Base-by-base conservation (phyloP, 331 rosid genomes). In the Prunus yedoensis region DNA sequence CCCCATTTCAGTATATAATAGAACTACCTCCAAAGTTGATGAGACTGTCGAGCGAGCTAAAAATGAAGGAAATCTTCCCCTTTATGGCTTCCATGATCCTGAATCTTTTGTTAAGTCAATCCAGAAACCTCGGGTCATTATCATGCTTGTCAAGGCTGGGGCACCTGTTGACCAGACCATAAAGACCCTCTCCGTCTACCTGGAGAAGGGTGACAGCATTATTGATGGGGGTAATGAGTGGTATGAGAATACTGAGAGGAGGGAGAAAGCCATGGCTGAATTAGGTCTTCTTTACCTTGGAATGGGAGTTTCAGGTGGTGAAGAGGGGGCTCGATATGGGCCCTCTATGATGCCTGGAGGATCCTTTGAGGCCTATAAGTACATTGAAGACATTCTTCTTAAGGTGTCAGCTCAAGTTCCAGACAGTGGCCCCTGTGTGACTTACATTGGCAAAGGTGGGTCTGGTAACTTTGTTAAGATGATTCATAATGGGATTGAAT, bases 321-420 rank as follows among this genome's bases (percentile, higher is more conserved):
- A 91, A 82, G 97, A 91, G 82, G 97, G 97, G 41, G 96, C 97
- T 62, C 89, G 93, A 69, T 17, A 78, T 20, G 98, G 98, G 62
- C 98, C 98, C 53, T 93, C 98, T 38, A 78, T 93, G 96, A 93
- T 93, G 98, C 98, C 97, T 32, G 98, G 97, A 61, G 98, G 98
- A 78, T 93, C 97, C 8, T 73, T 85, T 16, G 93, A 93, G 81
- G 98, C 98, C 78, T 93, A 68, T 84, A 89, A 88, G 74, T 45
- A 91, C 88, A 93, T 93, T 30, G 92, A 93, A 77, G 98, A 93
- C 80, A 93, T 93, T 87, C 90, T 91, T 80, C 88, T 91, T 68
- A 91, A 93, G 87, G 98, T 93, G 85, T 96, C 96, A 10, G 96
- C 98, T 72, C 97, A 89, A 84, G 96, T 91, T 58, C 86, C 80